Conservation (phyloP, 306 rosid species). For the Acmispon strigosus region DNA sequence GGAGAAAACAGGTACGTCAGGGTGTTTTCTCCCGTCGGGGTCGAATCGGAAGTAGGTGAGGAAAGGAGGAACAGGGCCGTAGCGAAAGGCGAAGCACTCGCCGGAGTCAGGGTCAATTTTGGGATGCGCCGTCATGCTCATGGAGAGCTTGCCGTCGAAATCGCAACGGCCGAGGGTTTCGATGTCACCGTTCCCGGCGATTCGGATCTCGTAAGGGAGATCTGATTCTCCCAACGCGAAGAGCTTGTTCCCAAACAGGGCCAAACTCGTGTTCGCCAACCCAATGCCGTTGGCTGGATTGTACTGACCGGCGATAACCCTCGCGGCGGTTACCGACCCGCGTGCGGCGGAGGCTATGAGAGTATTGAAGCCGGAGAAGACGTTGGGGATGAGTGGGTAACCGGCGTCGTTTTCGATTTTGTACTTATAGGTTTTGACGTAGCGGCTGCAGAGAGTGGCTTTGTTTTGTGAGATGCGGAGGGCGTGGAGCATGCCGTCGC, state of each 20-base stretch:
- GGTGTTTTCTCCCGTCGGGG: slow-evolving; percentile 35
- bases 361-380: slow-evolving; percentile 64
- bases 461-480: slow-evolving; percentile 48
- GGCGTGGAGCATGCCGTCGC: slow-evolving; percentile 91
- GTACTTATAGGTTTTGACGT: slow-evolving; percentile 64
- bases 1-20: slow-evolving; percentile 78
- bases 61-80: slow-evolving; percentile 71
- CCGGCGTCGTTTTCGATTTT: slow-evolving; percentile 62
- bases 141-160: slow-evolving; percentile 54
- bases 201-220: slow-evolving; percentile 48
- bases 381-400: slow-evolving; percentile 54
- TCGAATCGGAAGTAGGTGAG: slow-evolving; percentile 68
- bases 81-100: slow-evolving; percentile 78
- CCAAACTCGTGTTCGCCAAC: slow-evolving; percentile 70
- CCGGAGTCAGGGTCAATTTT: slow-evolving; percentile 58
- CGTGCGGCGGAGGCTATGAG: slow-evolving; percentile 68
- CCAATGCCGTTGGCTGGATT: slow-evolving; percentile 76
- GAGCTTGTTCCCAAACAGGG: slow-evolving; percentile 50
- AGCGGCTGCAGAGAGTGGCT: slow-evolving; percentile 76
- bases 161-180: slow-evolving; percentile 54
- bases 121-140: slow-evolving; percentile 90
- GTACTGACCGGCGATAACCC: slow-evolving; percentile 51
- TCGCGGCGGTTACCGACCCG: slow-evolving; percentile 50
- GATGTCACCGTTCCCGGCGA: slow-evolving; percentile 46
- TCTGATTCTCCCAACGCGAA: slow-evolving; percentile 81